Base-by-base conservation (phyloP, 148 eudicot species). In the Agrostemma githago region DNA sequence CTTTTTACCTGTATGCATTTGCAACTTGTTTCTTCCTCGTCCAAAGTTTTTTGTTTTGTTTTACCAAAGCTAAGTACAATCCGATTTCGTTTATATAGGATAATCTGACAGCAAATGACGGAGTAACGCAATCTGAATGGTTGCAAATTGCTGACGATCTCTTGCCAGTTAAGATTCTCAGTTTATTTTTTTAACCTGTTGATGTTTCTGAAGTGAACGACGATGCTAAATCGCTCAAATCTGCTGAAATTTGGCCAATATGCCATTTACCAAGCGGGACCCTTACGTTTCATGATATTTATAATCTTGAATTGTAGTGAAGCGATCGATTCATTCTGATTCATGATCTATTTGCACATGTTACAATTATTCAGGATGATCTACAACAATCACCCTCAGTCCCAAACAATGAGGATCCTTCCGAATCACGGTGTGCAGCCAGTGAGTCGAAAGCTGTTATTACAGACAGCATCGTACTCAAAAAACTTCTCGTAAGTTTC, bases 401-500 rank as follows among this genome's bases (percentile, higher is more conserved):
- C 7, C 58, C 53, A 76, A 42, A 19, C 41, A 14, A 68, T 57
- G 59, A 42, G 44, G 73, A 42, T 43, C 72, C 66, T 16, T 41
- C 66, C 8, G 43, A 56, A 70, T 41, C 61, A 71, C 64, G 48
- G 12, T 56, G 42, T 8, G 17, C 42, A 38, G 59, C 72, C 61
- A 44, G 26, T 5, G 68, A 56, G 57, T 42, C 79, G 44, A 76
- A 62, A 56, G 39, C 72, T 53, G 79, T 26, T 64, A 15, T 62
- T 37, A 68, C 37, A 38, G 76, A 76, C 12, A 64, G 74, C 62
- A n/a, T 44, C 68, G 72, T 82, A 65, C 79, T 76, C 17, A 78
- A 54, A 57, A 82, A 76, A 71, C 85, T 82, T 75, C 71, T 79
- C 43, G 85, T 82, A 79, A 82, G 85, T 82, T 41, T 37, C 34